Conservation (phyloP, 106 monocot species). For the Apostasia ramifera region DNA sequence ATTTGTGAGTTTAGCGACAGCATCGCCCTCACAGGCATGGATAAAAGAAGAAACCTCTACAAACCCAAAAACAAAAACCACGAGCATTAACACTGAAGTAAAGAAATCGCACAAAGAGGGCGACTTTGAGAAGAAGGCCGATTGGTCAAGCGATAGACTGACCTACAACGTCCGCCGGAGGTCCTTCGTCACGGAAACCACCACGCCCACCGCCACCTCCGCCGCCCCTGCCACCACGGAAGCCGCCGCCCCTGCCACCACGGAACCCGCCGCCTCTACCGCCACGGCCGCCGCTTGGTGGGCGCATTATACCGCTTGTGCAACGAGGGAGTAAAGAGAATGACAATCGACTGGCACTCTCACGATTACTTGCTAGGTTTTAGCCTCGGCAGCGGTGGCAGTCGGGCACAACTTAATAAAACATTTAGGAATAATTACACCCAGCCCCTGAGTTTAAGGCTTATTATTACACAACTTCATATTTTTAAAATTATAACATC, state of each 20-base stretch:
- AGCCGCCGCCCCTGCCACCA: slow-evolving; percentile 32
- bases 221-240: slow-evolving; percentile 28
- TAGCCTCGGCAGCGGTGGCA: no score
- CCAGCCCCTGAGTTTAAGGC: no score
- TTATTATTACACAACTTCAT: no score
- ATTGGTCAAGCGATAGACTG: background rate
- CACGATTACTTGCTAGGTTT: no score
- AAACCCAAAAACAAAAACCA: background rate
- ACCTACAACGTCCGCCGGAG: slow-evolving; percentile 90
- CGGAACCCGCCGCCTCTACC: slow-evolving; percentile 37
- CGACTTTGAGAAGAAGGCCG: background rate
- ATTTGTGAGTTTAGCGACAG: slow-evolving; percentile 76
- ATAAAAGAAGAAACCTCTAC: slow-evolving; percentile 84
- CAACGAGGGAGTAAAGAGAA: background rate
- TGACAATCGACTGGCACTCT: no score
- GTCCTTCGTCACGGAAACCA: slow-evolving; percentile 85
- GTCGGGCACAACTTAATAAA: no score
- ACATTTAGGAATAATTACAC: no score
- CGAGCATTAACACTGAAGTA: background rate
- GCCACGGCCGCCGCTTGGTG: slow-evolving; percentile 63
- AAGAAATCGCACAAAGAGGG: background rate
- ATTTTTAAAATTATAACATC: no score
- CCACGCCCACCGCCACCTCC: slow-evolving; percentile 47
- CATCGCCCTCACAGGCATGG: slow-evolving; percentile 87
- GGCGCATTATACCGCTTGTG: slow-evolving; percentile 32